These are phyloP conservation scores for Alternaria conjuncta DNA, from an alignment of 2,329 filamentous ascomycete genomes.

Conservation along the genomic window DNA sequence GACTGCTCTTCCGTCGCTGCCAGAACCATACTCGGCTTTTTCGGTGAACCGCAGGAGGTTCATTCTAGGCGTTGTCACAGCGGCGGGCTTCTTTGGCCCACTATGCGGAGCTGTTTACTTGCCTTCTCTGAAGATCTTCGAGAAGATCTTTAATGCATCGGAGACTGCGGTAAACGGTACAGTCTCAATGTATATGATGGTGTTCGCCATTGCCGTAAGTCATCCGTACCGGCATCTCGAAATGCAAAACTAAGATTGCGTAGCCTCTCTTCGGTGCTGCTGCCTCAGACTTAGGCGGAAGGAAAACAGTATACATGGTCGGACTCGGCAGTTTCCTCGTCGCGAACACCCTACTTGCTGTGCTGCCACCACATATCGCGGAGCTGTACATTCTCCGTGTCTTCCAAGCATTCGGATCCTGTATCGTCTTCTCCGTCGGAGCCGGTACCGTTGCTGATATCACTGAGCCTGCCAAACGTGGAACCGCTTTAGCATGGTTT, in stretches of 20 bases:
- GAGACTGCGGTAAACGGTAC: constrained; percentile 52
- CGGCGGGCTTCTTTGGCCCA: constrained; percentile 53
- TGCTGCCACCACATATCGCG: constrained; percentile 48
- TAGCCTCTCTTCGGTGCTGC: constrained; percentile 52
- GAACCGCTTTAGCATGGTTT: constrained; percentile 52
- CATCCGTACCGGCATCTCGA: background rate
- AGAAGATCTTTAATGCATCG: constrained; percentile 46
- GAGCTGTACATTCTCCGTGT: constrained; percentile 51
- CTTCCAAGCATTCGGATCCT: constrained; percentile 53
- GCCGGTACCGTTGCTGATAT: constrained; percentile 55
- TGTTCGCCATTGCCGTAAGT: constrained; percentile 50
- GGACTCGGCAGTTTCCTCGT: constrained; percentile 50
- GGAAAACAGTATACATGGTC: constrained; percentile 52
- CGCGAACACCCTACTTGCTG: constrained; percentile 50
- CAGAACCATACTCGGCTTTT: constrained; percentile 49
- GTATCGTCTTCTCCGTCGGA: constrained; percentile 53
- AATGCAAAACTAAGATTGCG: constrained; percentile 6
- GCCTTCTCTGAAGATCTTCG: constrained; percentile 49
- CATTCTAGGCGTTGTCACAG: constrained; percentile 50
- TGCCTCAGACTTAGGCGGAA: constrained; percentile 50
- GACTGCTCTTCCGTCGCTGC: constrained; percentile 5
- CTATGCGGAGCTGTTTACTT: constrained; percentile 56
- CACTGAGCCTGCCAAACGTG: constrained; percentile 49
- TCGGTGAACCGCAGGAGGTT: constrained; percentile 45
- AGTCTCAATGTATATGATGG: constrained; percentile 55